A percentile compares a stretch with the other conserved stretches of the same genome.
Evolutionary conservation across 2,329 filamentous ascomycete genomes (phyloP).

Genomic region (Aspergillus luchuensis): DNA sequence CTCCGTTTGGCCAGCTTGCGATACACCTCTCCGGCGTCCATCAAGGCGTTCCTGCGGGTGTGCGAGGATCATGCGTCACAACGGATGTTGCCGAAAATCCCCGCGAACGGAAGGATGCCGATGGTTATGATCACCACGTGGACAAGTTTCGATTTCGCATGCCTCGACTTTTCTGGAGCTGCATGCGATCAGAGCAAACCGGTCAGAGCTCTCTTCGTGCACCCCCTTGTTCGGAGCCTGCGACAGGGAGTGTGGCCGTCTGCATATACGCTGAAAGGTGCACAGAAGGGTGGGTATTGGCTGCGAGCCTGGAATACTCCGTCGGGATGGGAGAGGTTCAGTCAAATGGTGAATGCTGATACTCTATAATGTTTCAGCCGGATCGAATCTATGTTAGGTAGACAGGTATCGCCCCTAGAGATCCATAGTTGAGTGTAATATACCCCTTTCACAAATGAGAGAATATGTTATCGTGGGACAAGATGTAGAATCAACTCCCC

Average conservation of each 20-base stretch:
- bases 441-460: too few relatives aligned
- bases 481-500: too few relatives aligned
- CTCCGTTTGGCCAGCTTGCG: not conserved
- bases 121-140: not conserved
- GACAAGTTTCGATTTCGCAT: not conserved
- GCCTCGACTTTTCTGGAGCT: not conserved
- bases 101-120: not conserved
- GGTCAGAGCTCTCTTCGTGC: not conserved
- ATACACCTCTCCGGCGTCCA: not conserved
- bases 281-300: slow-evolving; percentile 24
- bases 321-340: slow-evolving; percentile 13
- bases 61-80: not conserved
- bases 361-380: not conserved
- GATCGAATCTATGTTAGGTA: too few relatives aligned
- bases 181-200: too few relatives aligned
- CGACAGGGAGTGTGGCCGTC: not conserved
- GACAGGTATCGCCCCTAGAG: too few relatives aligned
- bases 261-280: slow-evolving; percentile 58
- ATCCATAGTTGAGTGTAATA: too few relatives aligned
- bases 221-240: not conserved
- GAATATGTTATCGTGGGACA: too few relatives aligned
- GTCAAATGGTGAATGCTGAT: not conserved
- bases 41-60: not conserved
- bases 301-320: not conserved
- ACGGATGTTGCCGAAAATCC: not conserved